Conservation (phyloP, 1,284 basidiomycete species). For the Moesziomyces sp. region DNA sequence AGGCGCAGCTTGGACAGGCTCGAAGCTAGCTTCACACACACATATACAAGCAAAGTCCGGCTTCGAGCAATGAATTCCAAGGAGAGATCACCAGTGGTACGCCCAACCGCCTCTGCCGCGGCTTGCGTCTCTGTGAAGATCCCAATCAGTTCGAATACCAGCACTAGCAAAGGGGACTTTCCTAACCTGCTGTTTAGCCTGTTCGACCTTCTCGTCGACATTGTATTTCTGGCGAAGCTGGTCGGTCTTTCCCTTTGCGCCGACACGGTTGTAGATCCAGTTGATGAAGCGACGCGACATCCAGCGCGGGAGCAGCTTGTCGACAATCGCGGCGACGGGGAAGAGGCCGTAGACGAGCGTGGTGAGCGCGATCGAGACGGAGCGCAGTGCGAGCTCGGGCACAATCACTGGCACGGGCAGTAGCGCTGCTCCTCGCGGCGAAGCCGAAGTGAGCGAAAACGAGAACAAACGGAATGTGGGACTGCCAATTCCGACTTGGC, state of each 20-base stretch:
- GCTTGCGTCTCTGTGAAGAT: conserved; percentile 43
- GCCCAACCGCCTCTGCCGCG: conserved; percentile 44
- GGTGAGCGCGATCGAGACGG: conserved; percentile 41
- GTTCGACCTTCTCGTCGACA: conserved; percentile 38
- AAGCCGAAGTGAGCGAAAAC: conserved; percentile 54
- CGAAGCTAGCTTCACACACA: too few species aligned
- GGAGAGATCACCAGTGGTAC: conserved; percentile 31
- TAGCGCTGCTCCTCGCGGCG: conserved; percentile 49
- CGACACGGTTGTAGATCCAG: conserved; percentile 50
- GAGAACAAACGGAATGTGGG: conserved; percentile 57
- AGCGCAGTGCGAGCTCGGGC: conserved; percentile 53
- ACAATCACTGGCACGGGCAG: conserved; percentile 53
- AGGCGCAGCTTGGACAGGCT: too few species aligned
- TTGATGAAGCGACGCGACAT: conserved; percentile 40
- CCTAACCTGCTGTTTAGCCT: conserved; percentile 45
- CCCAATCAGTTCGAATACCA: conserved; percentile 54
- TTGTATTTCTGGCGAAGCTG: conserved; percentile 41
- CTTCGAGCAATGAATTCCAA: too few species aligned
- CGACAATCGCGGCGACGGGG: conserved; percentile 51
- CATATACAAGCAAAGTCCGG: too few species aligned
- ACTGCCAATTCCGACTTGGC: conserved; percentile 25
- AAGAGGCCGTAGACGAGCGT: conserved; percentile 53
- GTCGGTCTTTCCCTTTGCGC: conserved; percentile 44
- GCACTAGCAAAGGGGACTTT: conserved; percentile 56
- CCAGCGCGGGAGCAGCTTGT: conserved; percentile 51